These are phyloP conservation scores for Seminavis robusta DNA, from an alignment of 108 stramenopile species.

Conservation along the genomic window DNA sequence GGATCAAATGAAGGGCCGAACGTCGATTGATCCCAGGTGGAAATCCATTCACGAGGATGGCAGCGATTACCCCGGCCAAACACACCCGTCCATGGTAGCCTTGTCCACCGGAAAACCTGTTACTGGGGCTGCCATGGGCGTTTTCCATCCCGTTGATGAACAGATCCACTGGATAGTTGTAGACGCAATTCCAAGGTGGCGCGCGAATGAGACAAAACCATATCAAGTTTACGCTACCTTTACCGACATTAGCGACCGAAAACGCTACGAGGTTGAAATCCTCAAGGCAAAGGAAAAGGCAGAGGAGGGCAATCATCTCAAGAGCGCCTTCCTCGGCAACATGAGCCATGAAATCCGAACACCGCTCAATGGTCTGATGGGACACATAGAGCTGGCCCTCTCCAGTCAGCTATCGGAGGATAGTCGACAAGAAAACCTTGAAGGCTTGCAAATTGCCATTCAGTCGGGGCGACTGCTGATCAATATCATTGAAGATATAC, in stretches of 20 bases:
- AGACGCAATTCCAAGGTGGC: conserved; percentile 11
- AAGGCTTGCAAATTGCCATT: conserved; percentile 17
- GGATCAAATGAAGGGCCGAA: conserved; percentile 11
- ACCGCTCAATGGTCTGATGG: conserved; percentile 50
- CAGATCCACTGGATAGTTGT: conserved; percentile 3
- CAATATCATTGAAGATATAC: conserved; percentile 42
- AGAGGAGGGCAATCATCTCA: conserved; percentile 26
- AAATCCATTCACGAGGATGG: conserved; percentile 8
- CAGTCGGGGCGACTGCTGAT: conserved; percentile 29
- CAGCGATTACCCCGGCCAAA: conserved; percentile 2
- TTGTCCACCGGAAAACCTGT: conserved; percentile 4
- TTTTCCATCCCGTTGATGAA: neutral
- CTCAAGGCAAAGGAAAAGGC: conserved; percentile 28
- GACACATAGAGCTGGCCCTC: conserved; percentile 30
- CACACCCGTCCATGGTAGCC: conserved; percentile 1
- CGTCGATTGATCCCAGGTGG: conserved; percentile 10
- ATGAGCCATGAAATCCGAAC: conserved; percentile 63
- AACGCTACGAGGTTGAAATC: neutral
- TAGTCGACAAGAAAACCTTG: conserved; percentile 8
- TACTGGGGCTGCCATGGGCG: conserved; percentile 5
- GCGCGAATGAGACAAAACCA: neutral
- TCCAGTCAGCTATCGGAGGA: conserved; percentile 8
- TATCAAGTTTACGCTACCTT: conserved; percentile 10
- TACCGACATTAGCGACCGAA: conserved; percentile 10
- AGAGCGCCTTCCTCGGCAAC: conserved; percentile 43